Conservation (phyloP, 225 moss, liverwort and hornwort genomes). For the Bryoerythrophyllum caledonicum region DNA sequence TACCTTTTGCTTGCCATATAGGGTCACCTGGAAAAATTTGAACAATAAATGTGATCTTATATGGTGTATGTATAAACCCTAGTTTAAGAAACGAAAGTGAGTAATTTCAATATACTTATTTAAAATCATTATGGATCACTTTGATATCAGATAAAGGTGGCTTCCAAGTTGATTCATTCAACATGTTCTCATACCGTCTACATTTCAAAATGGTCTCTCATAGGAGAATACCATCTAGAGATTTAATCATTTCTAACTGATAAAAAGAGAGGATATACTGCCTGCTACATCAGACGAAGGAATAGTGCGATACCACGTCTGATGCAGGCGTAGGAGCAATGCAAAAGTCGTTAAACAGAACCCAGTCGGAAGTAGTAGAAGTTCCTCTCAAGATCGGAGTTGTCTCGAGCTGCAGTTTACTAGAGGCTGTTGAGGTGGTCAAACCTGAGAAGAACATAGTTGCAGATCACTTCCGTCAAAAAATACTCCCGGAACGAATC, state of each 20-base stretch:
- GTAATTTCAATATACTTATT: not conserved
- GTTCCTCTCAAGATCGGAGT: conserved; percentile 45
- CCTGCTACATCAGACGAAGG: not conserved
- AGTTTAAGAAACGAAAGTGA: not conserved
- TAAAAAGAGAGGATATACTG: not conserved
- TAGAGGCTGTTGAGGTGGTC: conserved; percentile 39
- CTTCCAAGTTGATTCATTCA: conserved; percentile 4
- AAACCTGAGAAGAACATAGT: conserved; percentile 37
- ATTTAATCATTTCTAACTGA: not conserved
- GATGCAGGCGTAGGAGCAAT: conserved; percentile 55
- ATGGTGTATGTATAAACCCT: not conserved
- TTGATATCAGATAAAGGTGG: not conserved
- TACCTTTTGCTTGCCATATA: conserved; percentile 69
- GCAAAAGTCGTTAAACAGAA: conserved; percentile 72
- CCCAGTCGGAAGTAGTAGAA: conserved; percentile 58
- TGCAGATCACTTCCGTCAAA: conserved; percentile 12
- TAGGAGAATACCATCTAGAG: not conserved
- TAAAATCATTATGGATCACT: not conserved
- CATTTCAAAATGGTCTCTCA: not conserved
- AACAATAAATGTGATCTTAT: not conserved
- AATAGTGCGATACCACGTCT: conserved; percentile 52
- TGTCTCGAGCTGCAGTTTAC: conserved; percentile 50
- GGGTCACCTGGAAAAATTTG: conserved; percentile 50
- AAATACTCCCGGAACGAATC: not conserved
- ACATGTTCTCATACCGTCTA: conserved; percentile 11